Evolutionary conservation across 2,329 filamentous ascomycete genomes (phyloP), one percentile per base, ranked within the genome.

Genomic region (Xylaria sp.): DNA sequence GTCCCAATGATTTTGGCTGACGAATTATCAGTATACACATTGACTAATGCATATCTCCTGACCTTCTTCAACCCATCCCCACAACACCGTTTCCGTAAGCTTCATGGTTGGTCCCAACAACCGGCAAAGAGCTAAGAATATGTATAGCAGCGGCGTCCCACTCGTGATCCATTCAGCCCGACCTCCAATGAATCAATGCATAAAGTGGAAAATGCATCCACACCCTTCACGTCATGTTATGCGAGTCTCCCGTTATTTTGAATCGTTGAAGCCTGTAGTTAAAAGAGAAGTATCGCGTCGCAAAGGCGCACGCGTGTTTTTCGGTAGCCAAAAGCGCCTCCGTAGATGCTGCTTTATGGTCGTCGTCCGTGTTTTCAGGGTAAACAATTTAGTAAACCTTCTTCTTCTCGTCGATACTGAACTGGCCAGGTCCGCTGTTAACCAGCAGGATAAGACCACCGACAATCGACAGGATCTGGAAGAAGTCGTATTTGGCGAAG

Each of bases 401-500:
- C 87, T 99, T 99, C 90, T 99, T 99, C 86, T 99, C 94, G 78
- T 99, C 94, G 76, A 97, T 93, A 75, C 90, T 96, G 82, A 97
- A 90, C 76, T 96, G 92, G 65, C 94, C 94, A 8, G 94, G 94
- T 63, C 94, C 94, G 85, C 94, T 97, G 85, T 99, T 99, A 79
- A 97, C 92, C 67, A 99, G 85, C 67, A 99, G 87, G 60, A 99
- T 83, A 59, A 99, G 90, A 75, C 94, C 94, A 66, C 94, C 94
- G 67, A 97, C 93, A 74, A 99, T 99, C 55, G 94, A 99, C 58
- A 99, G 83, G 70, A 97, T 97, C 82, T 99, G 94, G 87, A 99
- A 99, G 83, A 99, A 99, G 76, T 99, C 94, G 84, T 99, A 99
- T 80, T 99, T 99, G 82, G 94, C 94, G 74, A 99, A 99, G 78